These are phyloP conservation scores for Aegle marmelos DNA, from an alignment of 345 rosid genomes.

Conservation along the genomic window DNA sequence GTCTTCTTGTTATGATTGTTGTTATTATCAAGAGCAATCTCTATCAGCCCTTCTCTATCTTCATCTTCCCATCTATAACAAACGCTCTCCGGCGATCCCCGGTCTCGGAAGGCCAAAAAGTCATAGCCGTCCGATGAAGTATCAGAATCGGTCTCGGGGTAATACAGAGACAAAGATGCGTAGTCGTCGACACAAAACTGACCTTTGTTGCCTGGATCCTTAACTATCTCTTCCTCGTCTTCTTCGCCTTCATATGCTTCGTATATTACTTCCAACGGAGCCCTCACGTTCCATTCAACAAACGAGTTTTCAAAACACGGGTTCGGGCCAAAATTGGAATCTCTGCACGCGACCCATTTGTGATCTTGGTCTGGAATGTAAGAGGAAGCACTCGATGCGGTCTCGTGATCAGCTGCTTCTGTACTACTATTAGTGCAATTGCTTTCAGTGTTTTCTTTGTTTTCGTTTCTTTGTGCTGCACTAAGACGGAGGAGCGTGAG, in stretches of 20 bases:
- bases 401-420: background rate
- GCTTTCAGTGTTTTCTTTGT: background rate
- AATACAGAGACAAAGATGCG: constrained; percentile 54
- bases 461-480: constrained; percentile 23
- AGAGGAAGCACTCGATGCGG: background rate
- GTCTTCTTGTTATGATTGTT: constrained; percentile 1
- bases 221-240: constrained; percentile 16
- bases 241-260: constrained; percentile 60
- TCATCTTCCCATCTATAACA: constrained; percentile 56
- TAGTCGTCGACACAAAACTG: constrained; percentile 27
- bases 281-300: constrained; percentile 73
- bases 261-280: constrained; percentile 79
- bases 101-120: constrained; percentile 25
- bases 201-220: constrained; percentile 7
- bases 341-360: constrained; percentile 21
- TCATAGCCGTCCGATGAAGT: constrained; percentile 40
- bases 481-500: constrained; percentile 56
- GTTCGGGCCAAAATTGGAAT: background rate
- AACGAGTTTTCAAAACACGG: constrained; percentile 33
- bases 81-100: constrained; percentile 38
- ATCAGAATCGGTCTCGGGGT: constrained; percentile 60
- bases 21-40: constrained; percentile 47
- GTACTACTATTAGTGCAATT: background rate
- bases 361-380: background rate
- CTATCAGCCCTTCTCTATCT: constrained; percentile 63